Evolutionary conservation across 176 grass and related monocot genomes (phyloP), one percentile per base, ranked within the genome.

Genomic region (Musa acuminata): DNA sequence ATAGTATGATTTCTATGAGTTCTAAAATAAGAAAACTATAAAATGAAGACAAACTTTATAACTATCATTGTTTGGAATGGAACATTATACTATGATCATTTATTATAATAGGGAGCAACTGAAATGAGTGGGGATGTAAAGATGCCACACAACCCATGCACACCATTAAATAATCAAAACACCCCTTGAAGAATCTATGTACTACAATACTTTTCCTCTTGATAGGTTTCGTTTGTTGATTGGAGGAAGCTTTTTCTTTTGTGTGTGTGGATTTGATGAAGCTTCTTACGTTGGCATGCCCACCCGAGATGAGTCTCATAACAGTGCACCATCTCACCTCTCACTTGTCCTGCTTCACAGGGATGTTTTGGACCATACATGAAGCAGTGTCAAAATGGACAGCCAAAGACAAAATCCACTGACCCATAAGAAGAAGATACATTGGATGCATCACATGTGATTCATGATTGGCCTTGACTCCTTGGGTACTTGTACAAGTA

Each of bases 401-500:
- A 51, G 48, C 48, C 49, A 70, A 70, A 70, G 67, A 50, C 35
- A 49, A 70, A 70, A 11, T 16, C 23, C 13, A 43, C n/a, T 70
- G 67, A 48, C 1, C 48, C 43, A 70, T 50, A 16, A 6, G 1
- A 20, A 59, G 57, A 19, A 59, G 57, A 58, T 58, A 16, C n/a
- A 16, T 20, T 59, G 67, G 67, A 21, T 50, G 48, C 48, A 20
- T 11, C 17, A 51, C 67, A 70, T 70, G 43, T 70, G 67, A 70
- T 70, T 50, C 67, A 70, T 70, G 48, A 51, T 70, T 70, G 35
- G 67, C 17, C 67, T 50, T 70, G 67, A 70, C 19, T 70, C 67
- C 48, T 51, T 3, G 50, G 50, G 67, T 50, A 70, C 16, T 50
- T n/a, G 8, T 7, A 7, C 20, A 1, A 26, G 48, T 29, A 5